These are phyloP conservation scores for Eutrema heterophyllum DNA, from an alignment of 345 rosid species.

Conservation along the genomic window DNA sequence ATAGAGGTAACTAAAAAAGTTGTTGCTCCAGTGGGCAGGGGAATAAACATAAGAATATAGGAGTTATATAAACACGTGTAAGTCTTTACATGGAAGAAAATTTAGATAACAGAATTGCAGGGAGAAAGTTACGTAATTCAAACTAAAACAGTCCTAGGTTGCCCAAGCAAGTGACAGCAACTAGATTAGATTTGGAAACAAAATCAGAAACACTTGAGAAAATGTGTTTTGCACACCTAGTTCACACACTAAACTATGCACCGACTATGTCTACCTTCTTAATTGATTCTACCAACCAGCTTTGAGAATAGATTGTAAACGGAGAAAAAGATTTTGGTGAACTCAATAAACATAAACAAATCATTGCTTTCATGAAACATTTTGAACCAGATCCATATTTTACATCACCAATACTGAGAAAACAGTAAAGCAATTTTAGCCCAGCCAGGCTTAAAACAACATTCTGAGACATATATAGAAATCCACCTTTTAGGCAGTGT, in stretches of 20 bases:
- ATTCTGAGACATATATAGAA: conserved; percentile 14
- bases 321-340: not conserved
- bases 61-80: not conserved
- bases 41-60: not conserved
- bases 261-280: not conserved
- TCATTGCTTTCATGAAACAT: not conserved
- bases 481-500: conserved; percentile 7
- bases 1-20: not conserved
- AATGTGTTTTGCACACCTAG: not conserved
- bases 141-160: conserved; percentile 2
- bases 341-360: conserved; percentile 3
- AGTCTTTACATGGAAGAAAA: not conserved
- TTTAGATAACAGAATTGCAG: not conserved
- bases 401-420: not conserved
- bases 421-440: not conserved
- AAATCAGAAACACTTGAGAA: not conserved
- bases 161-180: not conserved
- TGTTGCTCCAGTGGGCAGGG: not conserved
- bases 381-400: not conserved
- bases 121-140: not conserved
- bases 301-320: not conserved
- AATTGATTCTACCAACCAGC: conserved; percentile 17
- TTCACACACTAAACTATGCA: not conserved
- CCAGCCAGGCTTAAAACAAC: conserved; percentile 3
- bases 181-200: not conserved